A percentile compares a stretch with the other conserved stretches of the same genome.
These are phyloP conservation scores for Primulina eburnea DNA, from an alignment of 257 asterid species.

Conservation along the genomic window DNA sequence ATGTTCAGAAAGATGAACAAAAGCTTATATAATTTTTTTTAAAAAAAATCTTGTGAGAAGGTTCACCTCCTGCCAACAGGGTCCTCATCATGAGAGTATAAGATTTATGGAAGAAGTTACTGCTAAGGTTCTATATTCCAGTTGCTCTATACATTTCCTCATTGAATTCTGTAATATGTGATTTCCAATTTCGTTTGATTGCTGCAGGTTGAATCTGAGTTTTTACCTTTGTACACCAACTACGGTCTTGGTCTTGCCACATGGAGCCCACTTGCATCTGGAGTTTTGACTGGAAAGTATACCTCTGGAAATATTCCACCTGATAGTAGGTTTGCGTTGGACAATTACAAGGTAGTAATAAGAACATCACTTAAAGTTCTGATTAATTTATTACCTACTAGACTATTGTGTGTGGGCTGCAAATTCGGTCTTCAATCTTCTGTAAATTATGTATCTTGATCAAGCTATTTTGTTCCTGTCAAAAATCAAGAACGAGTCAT, in stretches of 20 bases:
- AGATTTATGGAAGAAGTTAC: background rate
- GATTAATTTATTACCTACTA: background rate
- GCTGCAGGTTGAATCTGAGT: constrained; percentile 88
- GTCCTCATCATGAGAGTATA: background rate
- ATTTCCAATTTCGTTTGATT: constrained; percentile 21
- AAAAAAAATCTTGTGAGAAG: background rate
- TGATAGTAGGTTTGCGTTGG: constrained; percentile 88
- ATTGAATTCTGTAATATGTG: background rate
- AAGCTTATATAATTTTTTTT: no score
- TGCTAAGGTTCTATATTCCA: background rate
- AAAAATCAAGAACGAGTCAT: no score
- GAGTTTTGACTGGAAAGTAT: constrained; percentile 91
- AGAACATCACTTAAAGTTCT: background rate
- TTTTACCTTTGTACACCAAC: constrained; percentile 68
- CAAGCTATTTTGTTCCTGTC: background rate
- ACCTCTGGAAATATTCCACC: constrained; percentile 61
- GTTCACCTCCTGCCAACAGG: background rate
- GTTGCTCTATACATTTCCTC: background rate
- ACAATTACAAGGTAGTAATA: constrained; percentile 76
- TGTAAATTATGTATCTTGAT: background rate
- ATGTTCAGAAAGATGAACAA: background rate
- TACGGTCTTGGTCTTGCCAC: constrained; percentile 95
- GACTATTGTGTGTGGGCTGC: background rate
- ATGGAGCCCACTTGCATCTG: constrained; percentile 99
- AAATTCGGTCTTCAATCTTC: background rate